Percentiles rank a stretch among this genome's conserved stretches.
Evolutionary conservation across 371 early-diverging fungal species (phyloP).

Genomic region (Aphelidium insulamus): DNA sequence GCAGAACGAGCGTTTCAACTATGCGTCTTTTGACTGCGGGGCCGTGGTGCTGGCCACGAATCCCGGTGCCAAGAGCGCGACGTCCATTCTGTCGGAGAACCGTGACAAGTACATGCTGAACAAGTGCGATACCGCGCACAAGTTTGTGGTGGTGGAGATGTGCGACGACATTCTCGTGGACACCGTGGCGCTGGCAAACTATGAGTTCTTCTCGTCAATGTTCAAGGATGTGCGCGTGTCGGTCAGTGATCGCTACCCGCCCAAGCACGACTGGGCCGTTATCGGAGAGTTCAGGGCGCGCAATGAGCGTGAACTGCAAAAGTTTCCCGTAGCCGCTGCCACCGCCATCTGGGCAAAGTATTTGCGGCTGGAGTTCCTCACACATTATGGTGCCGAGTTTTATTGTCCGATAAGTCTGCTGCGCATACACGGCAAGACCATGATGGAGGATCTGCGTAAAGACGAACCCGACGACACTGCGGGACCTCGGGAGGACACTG

Average conservation of each 20-base stretch:
- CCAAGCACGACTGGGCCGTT: constrained; percentile 49
- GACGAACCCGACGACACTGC: constrained; percentile 42
- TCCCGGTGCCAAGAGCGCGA: constrained; percentile 53
- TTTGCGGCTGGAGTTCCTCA: constrained; percentile 61
- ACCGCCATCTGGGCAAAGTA: constrained; percentile 61
- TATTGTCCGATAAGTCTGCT: constrained; percentile 81
- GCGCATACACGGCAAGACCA: constrained; percentile 70
- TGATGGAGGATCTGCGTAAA: constrained; percentile 61
- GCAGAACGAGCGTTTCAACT: constrained; percentile 65
- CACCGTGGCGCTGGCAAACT: constrained; percentile 71
- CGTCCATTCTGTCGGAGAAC: constrained; percentile 58
- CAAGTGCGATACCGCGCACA: constrained; percentile 41
- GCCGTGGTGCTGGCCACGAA: constrained; percentile 65
- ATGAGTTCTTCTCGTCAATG: constrained; percentile 86
- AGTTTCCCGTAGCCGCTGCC: constrained; percentile 50
- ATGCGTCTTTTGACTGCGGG: constrained; percentile 82
- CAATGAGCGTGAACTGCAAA: constrained; percentile 67
- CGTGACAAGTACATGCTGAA: constrained; percentile 89
- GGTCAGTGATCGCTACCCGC: constrained; percentile 59
- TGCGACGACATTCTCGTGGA: constrained; percentile 84
- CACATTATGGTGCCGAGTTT: constrained; percentile 73
- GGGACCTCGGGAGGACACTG: too few relatives aligned
- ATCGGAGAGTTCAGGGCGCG: constrained; percentile 59
- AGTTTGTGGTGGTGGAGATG: constrained; percentile 72
- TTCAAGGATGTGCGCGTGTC: constrained; percentile 66